phyloP scores from a whole-genome alignment of 108 stramenopile genomes.

The Nitzschia sp. region DNA sequence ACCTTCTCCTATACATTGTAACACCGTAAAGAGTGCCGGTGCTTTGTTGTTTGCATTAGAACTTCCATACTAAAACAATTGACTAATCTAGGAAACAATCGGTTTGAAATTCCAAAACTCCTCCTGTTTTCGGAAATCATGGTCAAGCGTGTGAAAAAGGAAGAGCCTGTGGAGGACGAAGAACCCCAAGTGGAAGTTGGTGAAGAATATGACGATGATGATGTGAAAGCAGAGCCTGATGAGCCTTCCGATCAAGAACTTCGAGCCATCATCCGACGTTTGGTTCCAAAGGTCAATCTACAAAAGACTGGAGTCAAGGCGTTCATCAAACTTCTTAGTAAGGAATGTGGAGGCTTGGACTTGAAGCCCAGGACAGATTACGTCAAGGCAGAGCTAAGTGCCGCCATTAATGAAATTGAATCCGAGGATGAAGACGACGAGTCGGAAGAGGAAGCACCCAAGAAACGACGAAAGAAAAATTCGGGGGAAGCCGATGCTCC shows the following conservation, averaged over 20 bases:
- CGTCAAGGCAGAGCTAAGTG: conserved; percentile 59
- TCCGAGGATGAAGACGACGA: conserved; percentile 24
- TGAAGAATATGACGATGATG: neutral
- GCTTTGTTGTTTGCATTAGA: no score
- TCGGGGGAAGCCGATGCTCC: neutral
- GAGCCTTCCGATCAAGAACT: conserved; percentile 32
- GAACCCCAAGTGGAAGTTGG: neutral
- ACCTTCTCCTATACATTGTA: no score
- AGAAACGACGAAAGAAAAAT: conserved; percentile 1
- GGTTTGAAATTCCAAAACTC: no score
- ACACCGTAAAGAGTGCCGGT: no score
- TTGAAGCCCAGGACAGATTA: conserved; percentile 53
- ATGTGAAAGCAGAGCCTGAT: neutral
- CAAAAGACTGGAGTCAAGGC: conserved; percentile 70
- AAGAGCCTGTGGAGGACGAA: neutral
- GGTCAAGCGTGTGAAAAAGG: neutral
- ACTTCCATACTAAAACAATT: no score
- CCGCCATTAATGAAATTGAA: conserved; percentile 60
- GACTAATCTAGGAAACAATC: no score
- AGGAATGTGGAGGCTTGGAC: conserved; percentile 57
- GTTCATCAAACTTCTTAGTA: conserved; percentile 67
- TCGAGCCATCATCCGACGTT: conserved; percentile 37
- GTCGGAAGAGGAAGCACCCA: conserved; percentile 25
- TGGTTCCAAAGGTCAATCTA: conserved; percentile 69
- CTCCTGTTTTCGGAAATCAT: no score